These are phyloP conservation scores for Penicillium crystallinum DNA, from an alignment of 495 filamentous ascomycete genomes.

Conservation along the genomic window DNA sequence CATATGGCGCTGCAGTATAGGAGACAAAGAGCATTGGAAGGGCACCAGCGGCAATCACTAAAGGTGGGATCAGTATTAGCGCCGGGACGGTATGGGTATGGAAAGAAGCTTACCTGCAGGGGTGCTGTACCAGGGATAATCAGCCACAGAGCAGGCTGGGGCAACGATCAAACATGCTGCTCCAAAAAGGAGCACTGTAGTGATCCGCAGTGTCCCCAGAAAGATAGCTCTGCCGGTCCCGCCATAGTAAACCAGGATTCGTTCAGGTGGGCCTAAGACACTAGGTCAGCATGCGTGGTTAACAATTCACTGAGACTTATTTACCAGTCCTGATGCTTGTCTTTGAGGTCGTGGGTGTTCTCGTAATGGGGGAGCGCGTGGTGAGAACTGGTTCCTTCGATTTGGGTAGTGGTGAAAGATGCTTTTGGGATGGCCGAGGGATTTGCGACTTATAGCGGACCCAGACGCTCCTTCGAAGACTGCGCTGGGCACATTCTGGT, in stretches of 20 bases:
- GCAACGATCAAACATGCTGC: slow-evolving; percentile 57
- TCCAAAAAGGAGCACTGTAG: slow-evolving; percentile 64
- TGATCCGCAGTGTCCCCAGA: slow-evolving; percentile 61
- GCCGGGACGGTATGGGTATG: background rate
- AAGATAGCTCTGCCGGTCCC: slow-evolving; percentile 62
- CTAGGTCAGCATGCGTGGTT: slow-evolving; percentile 11
- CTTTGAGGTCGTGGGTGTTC: slow-evolving; percentile 23
- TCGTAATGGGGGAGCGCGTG: slow-evolving; percentile 2
- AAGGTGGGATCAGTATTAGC: background rate
- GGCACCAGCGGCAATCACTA: slow-evolving; percentile 55
- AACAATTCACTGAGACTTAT: too few species aligned
- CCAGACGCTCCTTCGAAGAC: slow-evolving; percentile 25
- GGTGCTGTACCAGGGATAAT: slow-evolving; percentile 41
- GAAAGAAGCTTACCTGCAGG: slow-evolving; percentile 38
- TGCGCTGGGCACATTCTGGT: slow-evolving; percentile 21
- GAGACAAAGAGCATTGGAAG: slow-evolving; percentile 63
- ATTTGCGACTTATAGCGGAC: slow-evolving; percentile 30
- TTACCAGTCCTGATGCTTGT: slow-evolving; percentile 25
- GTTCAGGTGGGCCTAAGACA: slow-evolving; percentile 43
- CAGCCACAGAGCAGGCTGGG: slow-evolving; percentile 51
- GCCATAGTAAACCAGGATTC: slow-evolving; percentile 66
- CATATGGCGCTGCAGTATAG: slow-evolving; percentile 62
- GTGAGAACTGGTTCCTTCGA: slow-evolving; percentile 18
- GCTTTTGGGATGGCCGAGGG: slow-evolving; percentile 21
- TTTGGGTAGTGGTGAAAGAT: slow-evolving; percentile 16